Evolutionary conservation across 2,329 filamentous ascomycete species (phyloP), one percentile per base, ranked within the genome.

Genomic region (Fusarium nurragi): DNA sequence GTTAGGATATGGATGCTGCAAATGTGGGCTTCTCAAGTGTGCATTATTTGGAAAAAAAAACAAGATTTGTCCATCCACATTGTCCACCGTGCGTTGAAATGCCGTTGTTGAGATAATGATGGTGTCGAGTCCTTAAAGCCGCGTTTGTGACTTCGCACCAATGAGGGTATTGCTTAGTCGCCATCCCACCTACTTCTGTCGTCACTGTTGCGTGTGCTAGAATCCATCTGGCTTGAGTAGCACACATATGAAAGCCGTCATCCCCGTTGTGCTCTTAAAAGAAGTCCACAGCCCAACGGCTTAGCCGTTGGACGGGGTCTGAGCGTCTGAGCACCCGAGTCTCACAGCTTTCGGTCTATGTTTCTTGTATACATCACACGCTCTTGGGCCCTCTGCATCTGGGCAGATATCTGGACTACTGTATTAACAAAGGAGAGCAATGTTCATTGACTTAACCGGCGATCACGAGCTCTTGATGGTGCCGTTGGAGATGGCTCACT

Each of bases 171-270:
- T 23, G 30, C 32, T 53, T 21, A 36, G 40, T 25, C 21, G 22
- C 39, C 46, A 48, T 45, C 43, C 30, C 26, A 48, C 48, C 45
- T 45, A 64, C 26, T 52, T 54, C 28, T 58, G 47, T 67, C 41
- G 40, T 41, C 38, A 64, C 61, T 22, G 46, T 59, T 68, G 55
- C 49, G 32, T 34, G 32, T n/a, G 10, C 14, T 34, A n/a, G n/a
- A n/a, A 16, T 50, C 36, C 58, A 16, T 50, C 36, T 62, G n/a
- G 37, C 22, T 50, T 52, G 38, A 49, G 45, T 32, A 60, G 43
- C 45, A 62, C 51, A 67, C 64, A 64, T 68, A 68, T 54, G 48
- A 57, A 51, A 48, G 22, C 62, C 60, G 60, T 68, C 60, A 68
- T 67, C 40, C 40, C 36, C 16, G 41, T 50, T 54, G 40, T 51